phyloP scores from a whole-genome alignment of 805 yeast genomes.

The Kurtzmaniella cleridarum region DNA sequence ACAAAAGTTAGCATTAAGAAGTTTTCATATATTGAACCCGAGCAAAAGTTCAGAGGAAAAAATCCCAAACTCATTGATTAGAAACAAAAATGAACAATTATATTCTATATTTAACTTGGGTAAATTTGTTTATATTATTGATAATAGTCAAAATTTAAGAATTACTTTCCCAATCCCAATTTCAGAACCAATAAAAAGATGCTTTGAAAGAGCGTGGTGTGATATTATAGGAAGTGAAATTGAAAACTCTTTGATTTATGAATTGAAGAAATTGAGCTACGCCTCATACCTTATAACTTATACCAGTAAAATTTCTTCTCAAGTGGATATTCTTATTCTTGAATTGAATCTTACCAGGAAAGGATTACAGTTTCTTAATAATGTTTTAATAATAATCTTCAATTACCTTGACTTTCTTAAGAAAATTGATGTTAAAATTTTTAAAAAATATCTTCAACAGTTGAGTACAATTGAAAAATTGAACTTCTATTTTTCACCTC shows the following conservation, averaged over 20 bases:
- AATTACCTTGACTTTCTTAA: slow-evolving; percentile 18
- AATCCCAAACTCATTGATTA: too few relatives aligned
- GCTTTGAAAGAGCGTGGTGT: slow-evolving; percentile 45
- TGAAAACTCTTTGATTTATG: slow-evolving; percentile 41
- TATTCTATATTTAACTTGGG: too few relatives aligned
- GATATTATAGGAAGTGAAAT: slow-evolving; percentile 62
- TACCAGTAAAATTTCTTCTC: slow-evolving; percentile 30
- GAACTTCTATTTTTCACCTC: slow-evolving; percentile 12
- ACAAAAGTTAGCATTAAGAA: slow-evolving; percentile 43
- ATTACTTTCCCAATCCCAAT: slow-evolving; percentile 39
- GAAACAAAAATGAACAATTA: too few relatives aligned
- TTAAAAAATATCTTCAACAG: slow-evolving; percentile 44
- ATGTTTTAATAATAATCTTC: slow-evolving; percentile 31
- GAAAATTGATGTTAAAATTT: slow-evolving; percentile 7
- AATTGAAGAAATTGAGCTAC: slow-evolving; percentile 25
- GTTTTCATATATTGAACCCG: slow-evolving; percentile 22
- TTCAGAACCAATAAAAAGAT: slow-evolving; percentile 2
- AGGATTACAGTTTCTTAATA: slow-evolving; percentile 36
- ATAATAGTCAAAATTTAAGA: slow-evolving; percentile 33
- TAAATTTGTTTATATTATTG: slow-evolving; percentile 6
- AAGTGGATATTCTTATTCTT: slow-evolving; percentile 40
- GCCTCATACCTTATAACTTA: slow-evolving; percentile 38
- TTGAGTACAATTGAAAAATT: slow-evolving; percentile 41
- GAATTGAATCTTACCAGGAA: slow-evolving; percentile 30
- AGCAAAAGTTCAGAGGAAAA: too few relatives aligned